Percentiles rank a stretch among this genome's conserved stretches.
phyloP scores from a whole-genome alignment of 352 stramenopile genomes.

The Globisporangium emineosum region DNA sequence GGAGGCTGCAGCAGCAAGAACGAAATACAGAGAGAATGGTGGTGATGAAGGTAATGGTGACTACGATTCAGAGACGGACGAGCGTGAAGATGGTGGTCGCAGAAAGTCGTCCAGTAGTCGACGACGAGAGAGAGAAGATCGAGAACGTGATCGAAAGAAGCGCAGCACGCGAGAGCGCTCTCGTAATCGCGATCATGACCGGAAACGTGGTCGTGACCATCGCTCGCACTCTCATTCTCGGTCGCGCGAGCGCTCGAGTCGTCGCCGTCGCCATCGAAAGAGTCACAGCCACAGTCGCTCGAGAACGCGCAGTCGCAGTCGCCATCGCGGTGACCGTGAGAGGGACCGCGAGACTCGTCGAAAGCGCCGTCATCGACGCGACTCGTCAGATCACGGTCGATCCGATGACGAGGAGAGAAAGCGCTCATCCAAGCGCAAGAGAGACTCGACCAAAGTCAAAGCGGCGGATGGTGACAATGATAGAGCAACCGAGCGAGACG shows the following conservation, averaged over 20 bases:
- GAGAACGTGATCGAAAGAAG: conserved; percentile 8
- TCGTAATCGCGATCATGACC: conserved; percentile 13
- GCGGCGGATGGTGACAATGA: not conserved
- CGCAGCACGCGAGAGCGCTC: conserved; percentile 14
- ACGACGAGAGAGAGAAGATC: conserved; percentile 3
- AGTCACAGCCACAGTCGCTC: conserved; percentile 27
- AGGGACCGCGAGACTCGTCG: conserved; percentile 15
- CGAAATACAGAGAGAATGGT: conserved; percentile 7
- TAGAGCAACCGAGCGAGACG: not conserved
- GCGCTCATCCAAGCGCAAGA: conserved; percentile 19
- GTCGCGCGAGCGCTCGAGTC: conserved; percentile 29
- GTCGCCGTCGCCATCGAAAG: conserved; percentile 7
- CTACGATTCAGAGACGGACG: conserved; percentile 1
- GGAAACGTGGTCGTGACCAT: conserved; percentile 20
- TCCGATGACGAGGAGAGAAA: conserved; percentile 11
- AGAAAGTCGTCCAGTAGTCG: conserved; percentile 4
- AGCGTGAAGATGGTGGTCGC: not conserved
- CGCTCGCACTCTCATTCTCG: conserved; percentile 22
- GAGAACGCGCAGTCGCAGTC: conserved; percentile 29
- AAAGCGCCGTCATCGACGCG: conserved; percentile 21
- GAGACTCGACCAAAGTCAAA: conserved; percentile 11
- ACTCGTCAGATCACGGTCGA: conserved; percentile 17
- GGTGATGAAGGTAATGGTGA: conserved; percentile 8
- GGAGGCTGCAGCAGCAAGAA: conserved; percentile 1
- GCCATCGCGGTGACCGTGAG: conserved; percentile 18